These are phyloP conservation scores for Strobilomyces confusus DNA, from an alignment of 768 basidiomycete genomes.

Conservation along the genomic window DNA sequence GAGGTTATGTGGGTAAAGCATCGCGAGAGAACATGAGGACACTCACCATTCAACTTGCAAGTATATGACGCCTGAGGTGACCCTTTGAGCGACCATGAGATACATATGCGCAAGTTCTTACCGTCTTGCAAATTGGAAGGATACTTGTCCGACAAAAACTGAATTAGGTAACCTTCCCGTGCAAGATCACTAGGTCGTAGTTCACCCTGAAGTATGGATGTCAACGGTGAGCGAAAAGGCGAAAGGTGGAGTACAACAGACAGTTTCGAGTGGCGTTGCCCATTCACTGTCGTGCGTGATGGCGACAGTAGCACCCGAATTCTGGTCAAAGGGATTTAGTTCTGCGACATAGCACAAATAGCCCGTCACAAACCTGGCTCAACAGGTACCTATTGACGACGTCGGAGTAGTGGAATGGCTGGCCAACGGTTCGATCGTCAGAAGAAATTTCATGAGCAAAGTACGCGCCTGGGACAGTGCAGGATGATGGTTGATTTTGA, in stretches of 20 bases:
- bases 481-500: background rate
- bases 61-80: background rate
- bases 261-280: background rate
- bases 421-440: background rate
- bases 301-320: background rate
- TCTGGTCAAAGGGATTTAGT: background rate
- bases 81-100: background rate
- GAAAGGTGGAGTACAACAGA: background rate
- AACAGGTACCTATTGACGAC: background rate
- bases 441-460: background rate
- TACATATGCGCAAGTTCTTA: background rate
- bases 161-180: background rate
- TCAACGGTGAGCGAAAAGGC: background rate
- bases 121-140: background rate
- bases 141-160: background rate
- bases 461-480: background rate
- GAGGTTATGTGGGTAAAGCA: background rate
- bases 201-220: background rate
- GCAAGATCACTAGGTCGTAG: background rate
- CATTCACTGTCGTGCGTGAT: background rate
- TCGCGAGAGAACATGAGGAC: background rate
- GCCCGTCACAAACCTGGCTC: background rate
- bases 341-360: background rate
- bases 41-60: background rate
- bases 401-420: background rate